Evolutionary conservation across 495 filamentous ascomycete genomes (phyloP).

Genomic region (Penicillium egyptiacum): DNA sequence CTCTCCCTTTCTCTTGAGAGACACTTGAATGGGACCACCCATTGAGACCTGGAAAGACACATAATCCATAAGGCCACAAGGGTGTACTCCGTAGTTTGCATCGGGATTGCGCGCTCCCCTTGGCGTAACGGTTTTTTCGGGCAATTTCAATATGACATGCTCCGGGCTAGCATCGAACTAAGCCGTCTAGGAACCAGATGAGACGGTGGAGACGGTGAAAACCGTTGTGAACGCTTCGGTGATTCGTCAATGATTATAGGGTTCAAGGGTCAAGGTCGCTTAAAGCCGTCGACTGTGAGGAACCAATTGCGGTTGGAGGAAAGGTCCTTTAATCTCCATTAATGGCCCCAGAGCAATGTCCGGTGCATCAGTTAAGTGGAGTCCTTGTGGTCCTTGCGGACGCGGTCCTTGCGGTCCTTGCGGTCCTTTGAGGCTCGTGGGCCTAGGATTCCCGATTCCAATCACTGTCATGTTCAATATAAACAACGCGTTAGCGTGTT

Average conservation of each 20-base stretch:
- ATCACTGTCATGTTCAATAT: constrained; percentile 11
- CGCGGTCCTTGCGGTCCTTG: constrained; percentile 6
- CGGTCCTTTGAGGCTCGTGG: constrained; percentile 24
- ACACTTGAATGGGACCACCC: not conserved
- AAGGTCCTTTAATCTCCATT: constrained; percentile 2
- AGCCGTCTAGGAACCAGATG: constrained; percentile 22
- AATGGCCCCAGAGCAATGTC: constrained; percentile 19
- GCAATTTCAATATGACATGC: constrained; percentile 27
- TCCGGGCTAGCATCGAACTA: constrained; percentile 28
- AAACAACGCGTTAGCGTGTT: constrained; percentile 4
- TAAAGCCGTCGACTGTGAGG: constrained; percentile 17
- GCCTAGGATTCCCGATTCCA: constrained; percentile 8
- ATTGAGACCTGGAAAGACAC: not conserved
- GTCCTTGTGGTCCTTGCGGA: not conserved
- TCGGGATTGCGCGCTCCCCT: constrained; percentile 26
- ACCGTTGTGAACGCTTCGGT: not conserved
- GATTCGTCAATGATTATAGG: constrained; percentile 24
- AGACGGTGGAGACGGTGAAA: constrained; percentile 13
- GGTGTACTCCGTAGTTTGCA: constrained; percentile 28
- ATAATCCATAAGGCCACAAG: constrained; percentile 19
- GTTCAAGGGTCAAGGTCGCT: constrained; percentile 30
- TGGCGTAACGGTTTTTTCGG: constrained; percentile 44
- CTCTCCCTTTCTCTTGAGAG: not conserved
- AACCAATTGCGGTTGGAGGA: constrained; percentile 12
- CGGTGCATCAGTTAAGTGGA: constrained; percentile 38